Evolutionary conservation across 768 basidiomycete species (phyloP), one percentile per base, ranked within the genome.

Genomic region (Phaeotremella fagi): DNA sequence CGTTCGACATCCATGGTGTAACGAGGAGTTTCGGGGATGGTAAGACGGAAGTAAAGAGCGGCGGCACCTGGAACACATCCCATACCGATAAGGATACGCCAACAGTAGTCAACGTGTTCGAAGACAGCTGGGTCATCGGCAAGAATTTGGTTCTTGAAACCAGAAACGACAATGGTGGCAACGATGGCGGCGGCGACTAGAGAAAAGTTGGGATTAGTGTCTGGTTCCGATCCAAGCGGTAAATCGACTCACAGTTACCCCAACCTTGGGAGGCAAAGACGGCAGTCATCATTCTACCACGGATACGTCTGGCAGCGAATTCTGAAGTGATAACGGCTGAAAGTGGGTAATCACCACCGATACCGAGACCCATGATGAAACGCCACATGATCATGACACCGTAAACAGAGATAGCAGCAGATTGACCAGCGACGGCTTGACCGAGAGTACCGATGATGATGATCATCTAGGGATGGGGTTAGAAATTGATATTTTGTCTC

Each of bases 1-100:
- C 85, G 80, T 74, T 90, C 88, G 55, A 92, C 82, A 78, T 92
- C 90, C 86, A 91, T 90, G 54, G 90, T 94, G 73, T 72, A 84
- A 60, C 90, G 87, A 24, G 90, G 90, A 0, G 89, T 91, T 73
- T 91, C 89, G 2, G 90, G 88, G 66, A 92, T 90, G 23, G 89
- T 90, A 28, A 91, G 80, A 71, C 90, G 87, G 85, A 88, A 91
- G 78, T 90, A 91, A 46, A 91, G 82, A 18, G 88, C 89, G 52
- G 90, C 68, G 36, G 79, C 79, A 50, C 82, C 90, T 28, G 90
- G 90, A 45, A 94, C 78, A 51, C 85, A 86, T 41, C 90, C 90
- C 31, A 91, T 78, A 66, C 90, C 90, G 71, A 94, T 89, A 66
- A 92, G 80, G 45, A 91, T 76, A 64, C 90, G 85, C 90, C 90